Evolutionary conservation across 73 alveolate genomes (phyloP).

Genomic region (Paramecium sexaurelia): DNA sequence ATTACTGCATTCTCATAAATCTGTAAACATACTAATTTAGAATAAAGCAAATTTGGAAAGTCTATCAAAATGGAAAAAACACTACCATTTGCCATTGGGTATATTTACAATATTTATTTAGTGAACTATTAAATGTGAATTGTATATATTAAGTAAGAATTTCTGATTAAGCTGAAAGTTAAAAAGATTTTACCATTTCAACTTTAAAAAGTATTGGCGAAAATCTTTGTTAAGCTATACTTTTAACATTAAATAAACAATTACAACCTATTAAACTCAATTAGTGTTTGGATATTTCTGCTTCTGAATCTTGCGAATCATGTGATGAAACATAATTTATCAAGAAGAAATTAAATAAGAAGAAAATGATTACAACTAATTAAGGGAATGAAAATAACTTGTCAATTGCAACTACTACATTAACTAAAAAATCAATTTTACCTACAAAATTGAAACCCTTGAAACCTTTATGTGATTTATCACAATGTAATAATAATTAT

Average conservation of each 20-base stretch:
- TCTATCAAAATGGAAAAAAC: constrained; percentile 12
- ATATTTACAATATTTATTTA: not conserved
- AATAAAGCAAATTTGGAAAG: not conserved
- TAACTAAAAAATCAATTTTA: not conserved
- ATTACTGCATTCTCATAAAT: not conserved
- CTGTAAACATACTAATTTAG: not conserved
- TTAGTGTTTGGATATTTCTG: not conserved
- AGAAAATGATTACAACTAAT: not conserved
- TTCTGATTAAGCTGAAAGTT: not conserved
- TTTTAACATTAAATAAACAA: not conserved
- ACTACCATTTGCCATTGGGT: constrained; percentile 23
- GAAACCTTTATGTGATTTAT: not conserved
- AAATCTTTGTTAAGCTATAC: not conserved
- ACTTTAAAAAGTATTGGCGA: not conserved
- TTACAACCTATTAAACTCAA: not conserved
- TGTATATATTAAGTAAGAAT: constrained; percentile 10
- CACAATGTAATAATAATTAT: not conserved
- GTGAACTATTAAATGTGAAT: not conserved
- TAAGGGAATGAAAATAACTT: not conserved
- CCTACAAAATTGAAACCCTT: not conserved
- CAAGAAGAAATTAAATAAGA: not conserved
- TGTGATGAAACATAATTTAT: not conserved
- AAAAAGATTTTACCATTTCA: not conserved
- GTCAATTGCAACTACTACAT: not conserved
- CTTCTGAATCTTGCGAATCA: constrained; percentile 8